These are phyloP conservation scores for Picea glauca DNA, from an alignment of 75 land plant species.

Conservation along the genomic window DNA sequence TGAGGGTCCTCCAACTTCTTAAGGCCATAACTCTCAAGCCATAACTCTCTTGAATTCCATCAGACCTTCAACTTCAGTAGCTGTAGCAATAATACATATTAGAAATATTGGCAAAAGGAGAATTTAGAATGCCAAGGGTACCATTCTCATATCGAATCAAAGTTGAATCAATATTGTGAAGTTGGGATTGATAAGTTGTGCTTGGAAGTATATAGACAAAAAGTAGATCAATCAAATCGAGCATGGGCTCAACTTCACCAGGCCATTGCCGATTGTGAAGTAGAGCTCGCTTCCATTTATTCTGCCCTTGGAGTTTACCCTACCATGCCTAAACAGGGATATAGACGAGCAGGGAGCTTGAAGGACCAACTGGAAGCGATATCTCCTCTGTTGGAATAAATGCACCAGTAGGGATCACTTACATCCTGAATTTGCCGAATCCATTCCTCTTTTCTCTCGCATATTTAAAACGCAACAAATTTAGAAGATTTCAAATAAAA, in stretches of 20 bases:
- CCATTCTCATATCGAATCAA: too few species aligned
- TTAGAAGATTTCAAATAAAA: conserved; percentile 46
- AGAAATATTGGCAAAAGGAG: too few species aligned
- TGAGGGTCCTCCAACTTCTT: too few species aligned
- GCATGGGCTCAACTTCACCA: conserved; percentile 73
- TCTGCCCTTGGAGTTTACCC: conserved; percentile 81
- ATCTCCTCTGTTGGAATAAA: conserved; percentile 55
- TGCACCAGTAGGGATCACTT: conserved; percentile 49
- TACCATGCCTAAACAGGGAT: conserved; percentile 45
- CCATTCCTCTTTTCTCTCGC: too few species aligned
- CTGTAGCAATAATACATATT: too few species aligned
- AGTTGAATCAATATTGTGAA: too few species aligned
- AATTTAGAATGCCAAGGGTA: too few species aligned
- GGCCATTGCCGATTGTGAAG: conserved; percentile 78
- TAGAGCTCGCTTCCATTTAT: conserved; percentile 72
- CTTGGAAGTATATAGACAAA: conserved; percentile 85
- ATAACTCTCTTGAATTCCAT: too few species aligned
- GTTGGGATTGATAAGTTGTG: conserved; percentile 16
- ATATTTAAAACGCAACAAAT: conserved; percentile 28
- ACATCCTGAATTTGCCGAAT: conserved; percentile 5
- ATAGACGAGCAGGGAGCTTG: conserved; percentile 41
- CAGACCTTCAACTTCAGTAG: too few species aligned
- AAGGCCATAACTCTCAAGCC: too few species aligned
- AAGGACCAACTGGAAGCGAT: conserved; percentile 59
- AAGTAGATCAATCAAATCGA: conserved; percentile 77